Base-by-base conservation (phyloP, 768 basidiomycete species). In the Mycena metata region DNA sequence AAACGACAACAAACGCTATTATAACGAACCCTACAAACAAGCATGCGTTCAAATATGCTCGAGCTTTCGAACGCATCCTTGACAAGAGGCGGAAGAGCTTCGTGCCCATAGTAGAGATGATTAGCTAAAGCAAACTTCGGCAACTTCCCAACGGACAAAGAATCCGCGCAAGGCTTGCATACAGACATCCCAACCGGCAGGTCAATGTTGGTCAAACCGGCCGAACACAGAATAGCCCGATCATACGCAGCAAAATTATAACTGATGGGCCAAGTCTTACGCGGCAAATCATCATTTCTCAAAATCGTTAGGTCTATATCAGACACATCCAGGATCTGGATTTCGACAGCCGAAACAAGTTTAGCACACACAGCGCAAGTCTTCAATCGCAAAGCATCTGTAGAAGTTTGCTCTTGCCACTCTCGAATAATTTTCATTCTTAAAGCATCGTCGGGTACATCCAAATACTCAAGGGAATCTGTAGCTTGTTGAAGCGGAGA, bases 1-100 rank as follows among this genome's bases (percentile, higher is more conserved):
- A 58, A 58, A 5, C 57, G 19, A 13, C 42, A 58, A 24, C 16
- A 58, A 7, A 58, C 43, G n/a, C 57, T 58, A n/a, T 58, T 58
- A 17, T 58, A 58, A 11, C 57, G 3, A 2, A 58, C 57, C 24
- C 57, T 45, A 12, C n/a, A 58, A 2, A 58, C n/a, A 4, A 58
- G 30, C 57, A 58, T 58, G 1, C 57, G 3, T 35, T 58, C 57
- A 15, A 58, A 58, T 3, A 58, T 12, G 5, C 24, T 19, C 1
- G 57, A 2, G 3, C 21, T 0, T 1, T 58, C 57, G 30, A 58
- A 58, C 2, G 57, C 57, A 3, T 58, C 43, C 13, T 26, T 16
- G 0, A 58, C 57, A 5, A 5, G n/a, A 1, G 2, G 3, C 13
- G 57, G 57, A 9, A 58, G 19, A 17, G 57, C 57, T n/a, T 58